phyloP scores from a whole-genome alignment of 169 alveolate species.

The Perkinsus marinus region DNA sequence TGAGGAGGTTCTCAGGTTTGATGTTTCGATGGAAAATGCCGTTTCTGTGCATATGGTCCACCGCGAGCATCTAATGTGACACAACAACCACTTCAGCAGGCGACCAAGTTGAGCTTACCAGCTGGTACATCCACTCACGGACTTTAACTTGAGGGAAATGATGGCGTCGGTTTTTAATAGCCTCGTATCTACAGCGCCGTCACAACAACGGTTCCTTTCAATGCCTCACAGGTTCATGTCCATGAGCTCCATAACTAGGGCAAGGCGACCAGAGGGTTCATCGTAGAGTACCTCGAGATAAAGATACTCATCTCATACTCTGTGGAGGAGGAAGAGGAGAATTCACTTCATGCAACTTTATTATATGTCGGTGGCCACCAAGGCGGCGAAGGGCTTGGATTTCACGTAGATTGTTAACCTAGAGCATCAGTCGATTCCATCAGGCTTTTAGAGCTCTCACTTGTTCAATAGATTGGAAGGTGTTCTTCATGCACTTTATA shows the following conservation, averaged over 20 bases:
- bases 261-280: conserved; percentile 37
- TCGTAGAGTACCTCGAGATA: conserved; percentile 35
- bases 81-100: conserved; percentile 33
- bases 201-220: conserved; percentile 39
- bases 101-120: conserved; percentile 8
- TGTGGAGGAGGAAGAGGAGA: not conserved
- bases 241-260: conserved; percentile 59
- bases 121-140: conserved; percentile 39
- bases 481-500: conserved; percentile 16
- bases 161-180: conserved; percentile 6
- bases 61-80: conserved; percentile 51
- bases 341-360: conserved; percentile 57
- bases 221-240: conserved; percentile 60
- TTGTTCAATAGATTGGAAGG: conserved; percentile 15
- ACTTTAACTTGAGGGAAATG: conserved; percentile 38
- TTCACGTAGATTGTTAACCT: conserved; percentile 33
- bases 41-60: conserved; percentile 68
- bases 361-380: conserved; percentile 63
- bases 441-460: not conserved
- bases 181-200: conserved; percentile 38
- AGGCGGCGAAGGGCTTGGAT: conserved; percentile 43
- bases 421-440: not conserved
- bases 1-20: conserved; percentile 8
- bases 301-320: conserved; percentile 23
- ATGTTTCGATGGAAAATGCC: not conserved